Percentiles rank a stretch among this genome's conserved stretches.
Evolutionary conservation across 2,329 filamentous ascomycete species (phyloP).

Genomic region (Colletotrichum australisinense): DNA sequence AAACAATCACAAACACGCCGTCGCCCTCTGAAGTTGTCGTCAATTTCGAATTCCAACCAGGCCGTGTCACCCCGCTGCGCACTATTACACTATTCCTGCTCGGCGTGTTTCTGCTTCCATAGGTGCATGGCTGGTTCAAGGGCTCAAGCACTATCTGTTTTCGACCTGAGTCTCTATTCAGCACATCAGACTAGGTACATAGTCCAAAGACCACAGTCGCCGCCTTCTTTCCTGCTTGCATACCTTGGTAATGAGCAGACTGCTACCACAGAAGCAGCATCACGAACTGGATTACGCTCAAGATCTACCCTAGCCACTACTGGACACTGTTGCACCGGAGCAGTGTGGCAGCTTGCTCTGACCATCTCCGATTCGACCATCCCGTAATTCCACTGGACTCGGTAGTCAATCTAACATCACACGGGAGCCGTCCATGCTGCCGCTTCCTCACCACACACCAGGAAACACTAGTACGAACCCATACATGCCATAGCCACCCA

Average conservation of each 20-base stretch:
- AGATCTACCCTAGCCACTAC: not conserved
- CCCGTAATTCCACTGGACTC: not conserved
- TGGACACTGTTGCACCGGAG: not conserved
- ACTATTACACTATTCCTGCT: not conserved
- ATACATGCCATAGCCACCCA: not conserved
- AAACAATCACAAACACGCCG: slow-evolving; percentile 13
- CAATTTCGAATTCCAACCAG: slow-evolving; percentile 14
- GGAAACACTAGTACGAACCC: not conserved
- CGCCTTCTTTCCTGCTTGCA: not conserved
- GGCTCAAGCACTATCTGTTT: not conserved
- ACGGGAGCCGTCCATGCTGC: not conserved
- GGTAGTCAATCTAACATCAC: not conserved
- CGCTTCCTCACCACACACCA: not conserved
- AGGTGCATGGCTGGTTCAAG: not conserved
- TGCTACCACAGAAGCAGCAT: not conserved
- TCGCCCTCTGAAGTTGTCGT: slow-evolving; percentile 1
- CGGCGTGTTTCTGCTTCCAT: slow-evolving; percentile 2
- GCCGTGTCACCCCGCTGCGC: not conserved
- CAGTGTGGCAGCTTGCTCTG: not conserved
- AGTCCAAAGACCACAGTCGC: not conserved
- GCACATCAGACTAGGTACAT: not conserved
- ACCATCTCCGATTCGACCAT: not conserved
- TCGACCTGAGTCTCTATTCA: not conserved
- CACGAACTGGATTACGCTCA: not conserved
- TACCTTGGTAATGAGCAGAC: not conserved